Evolutionary conservation across 2,329 filamentous ascomycete genomes (phyloP).

Genomic region (Rhinocladiella similis): DNA sequence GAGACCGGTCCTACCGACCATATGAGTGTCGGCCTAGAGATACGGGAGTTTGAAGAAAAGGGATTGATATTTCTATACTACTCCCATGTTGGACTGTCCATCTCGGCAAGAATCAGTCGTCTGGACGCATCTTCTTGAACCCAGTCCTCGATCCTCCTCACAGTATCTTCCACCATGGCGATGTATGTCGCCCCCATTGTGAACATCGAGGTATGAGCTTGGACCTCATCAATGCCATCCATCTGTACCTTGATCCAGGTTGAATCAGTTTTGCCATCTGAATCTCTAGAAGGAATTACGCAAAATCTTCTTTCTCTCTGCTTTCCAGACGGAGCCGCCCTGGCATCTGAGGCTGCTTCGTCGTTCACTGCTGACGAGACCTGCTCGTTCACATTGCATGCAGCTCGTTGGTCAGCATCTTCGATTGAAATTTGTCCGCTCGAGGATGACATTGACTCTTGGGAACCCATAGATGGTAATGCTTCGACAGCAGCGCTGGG

Average conservation of each 20-base stretch:
- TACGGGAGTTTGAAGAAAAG: background rate
- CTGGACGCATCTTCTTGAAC: slow-evolving; percentile 59
- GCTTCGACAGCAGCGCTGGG: no score
- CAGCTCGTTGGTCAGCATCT: no score
- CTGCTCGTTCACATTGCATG: slow-evolving; percentile 6
- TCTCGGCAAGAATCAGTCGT: slow-evolving; percentile 17
- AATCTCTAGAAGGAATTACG: slow-evolving; percentile 62
- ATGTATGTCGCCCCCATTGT: slow-evolving; percentile 71
- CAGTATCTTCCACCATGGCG: slow-evolving; percentile 72
- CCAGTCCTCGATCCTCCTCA: slow-evolving; percentile 67
- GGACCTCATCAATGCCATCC: slow-evolving; percentile 80
- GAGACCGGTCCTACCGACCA: no score
- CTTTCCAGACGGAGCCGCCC: slow-evolving; percentile 36
- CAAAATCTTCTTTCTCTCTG: slow-evolving; percentile 75
- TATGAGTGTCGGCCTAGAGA: no score
- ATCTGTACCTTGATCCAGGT: slow-evolving; percentile 80
- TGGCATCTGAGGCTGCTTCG: slow-evolving; percentile 18
- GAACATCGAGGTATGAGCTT: slow-evolving; percentile 82
- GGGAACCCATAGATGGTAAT: no score
- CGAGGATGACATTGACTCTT: background rate
- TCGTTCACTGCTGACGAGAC: slow-evolving; percentile 7
- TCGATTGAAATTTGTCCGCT: no score
- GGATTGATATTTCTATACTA: background rate
- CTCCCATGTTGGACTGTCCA: background rate
- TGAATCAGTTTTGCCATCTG: slow-evolving; percentile 60